Base-by-base conservation (phyloP, 2,329 filamentous ascomycete species). In the Talaromyces amestolkiae region DNA sequence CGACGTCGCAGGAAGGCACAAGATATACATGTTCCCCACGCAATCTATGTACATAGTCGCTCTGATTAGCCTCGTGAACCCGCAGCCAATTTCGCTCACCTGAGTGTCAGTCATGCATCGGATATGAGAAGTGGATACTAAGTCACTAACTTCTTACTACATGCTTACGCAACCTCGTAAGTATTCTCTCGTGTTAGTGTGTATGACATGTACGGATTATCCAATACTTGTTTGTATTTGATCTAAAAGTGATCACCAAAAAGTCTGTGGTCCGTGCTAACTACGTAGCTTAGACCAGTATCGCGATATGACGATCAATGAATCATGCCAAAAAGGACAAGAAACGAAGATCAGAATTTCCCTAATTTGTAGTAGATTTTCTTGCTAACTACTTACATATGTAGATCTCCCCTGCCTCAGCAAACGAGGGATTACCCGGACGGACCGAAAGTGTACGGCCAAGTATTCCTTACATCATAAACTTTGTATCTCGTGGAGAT, bases 71-170 rank as follows among this genome's bases (percentile, higher is more conserved):
- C 31, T 43, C 22, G 35, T 41, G 5, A 63, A 37, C 61, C 61
- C 61, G 61, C 61, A 63, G 47, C 51, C 39, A 63, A 31, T 27
- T 10, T 63, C 31, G 53, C 61, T 63, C 61, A 63, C 61, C 61
- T 63, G 61, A 63, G 41, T 54, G 33, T 53, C 47, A 31, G 60
- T 62, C 45, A 53, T 63, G 61, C 31, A 27, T 62, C 35, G 47
- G 54, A 62, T 43, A 31, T 62, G 5, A 35, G 33, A 22, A 54
- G 51, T 63, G 61, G 61, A 47, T 63, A 58, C 51, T 19, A 41
- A 41, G 11, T 31, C 11, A 41, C 35, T 19, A 10, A 6, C 15
- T 58, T 37, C 56, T 58, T 27, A 31, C 35, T 58, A 58, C 39
- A 31, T 43, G 13, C 56, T 58, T 58, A 59, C 56, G 27, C 56